These are phyloP conservation scores for Epicoccum nigrum DNA, from an alignment of 2,329 filamentous ascomycete species.

Conservation along the genomic window DNA sequence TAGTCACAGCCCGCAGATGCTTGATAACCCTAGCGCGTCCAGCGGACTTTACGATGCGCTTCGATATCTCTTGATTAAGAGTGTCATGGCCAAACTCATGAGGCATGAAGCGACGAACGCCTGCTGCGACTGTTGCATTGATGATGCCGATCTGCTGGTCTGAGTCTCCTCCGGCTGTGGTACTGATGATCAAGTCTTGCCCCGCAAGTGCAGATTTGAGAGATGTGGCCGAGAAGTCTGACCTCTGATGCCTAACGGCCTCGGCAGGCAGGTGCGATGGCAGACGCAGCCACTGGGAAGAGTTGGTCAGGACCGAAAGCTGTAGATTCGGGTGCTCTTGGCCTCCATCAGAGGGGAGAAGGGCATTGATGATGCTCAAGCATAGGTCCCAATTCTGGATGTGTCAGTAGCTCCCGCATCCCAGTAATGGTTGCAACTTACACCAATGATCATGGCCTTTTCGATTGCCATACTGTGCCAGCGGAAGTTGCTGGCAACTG, in stretches of 20 bases:
- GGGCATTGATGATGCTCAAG: conserved; percentile 31
- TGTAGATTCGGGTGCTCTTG: conserved; percentile 10
- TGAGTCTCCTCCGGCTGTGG: conserved; percentile 35
- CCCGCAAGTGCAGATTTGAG: conserved; percentile 42
- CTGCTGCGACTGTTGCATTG: conserved; percentile 48
- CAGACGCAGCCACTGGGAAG: conserved; percentile 29
- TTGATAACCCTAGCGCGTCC: conserved; percentile 39
- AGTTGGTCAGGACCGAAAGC: conserved; percentile 36
- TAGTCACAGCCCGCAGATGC: conserved; percentile 31
- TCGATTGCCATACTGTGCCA: conserved; percentile 24
- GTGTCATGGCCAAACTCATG: conserved; percentile 50
- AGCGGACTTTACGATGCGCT: conserved; percentile 36
- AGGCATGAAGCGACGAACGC: conserved; percentile 51
- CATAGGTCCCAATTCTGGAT: conserved; percentile 34
- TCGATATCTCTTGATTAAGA: conserved; percentile 38
- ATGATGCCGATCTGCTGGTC: conserved; percentile 42
- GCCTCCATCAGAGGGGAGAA: conserved; percentile 15
- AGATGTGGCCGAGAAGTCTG: conserved; percentile 41
- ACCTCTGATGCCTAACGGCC: conserved; percentile 28
- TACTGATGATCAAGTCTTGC: conserved; percentile 48
- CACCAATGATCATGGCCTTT: conserved; percentile 35
- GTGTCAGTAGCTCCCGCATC: conserved; percentile 7
- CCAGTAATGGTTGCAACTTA: conserved; percentile 11
- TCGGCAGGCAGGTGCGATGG: conserved; percentile 19
- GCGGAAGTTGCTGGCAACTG: not conserved